phyloP scores from a whole-genome alignment of 106 monocot species.

The Cymbidium sinense region DNA sequence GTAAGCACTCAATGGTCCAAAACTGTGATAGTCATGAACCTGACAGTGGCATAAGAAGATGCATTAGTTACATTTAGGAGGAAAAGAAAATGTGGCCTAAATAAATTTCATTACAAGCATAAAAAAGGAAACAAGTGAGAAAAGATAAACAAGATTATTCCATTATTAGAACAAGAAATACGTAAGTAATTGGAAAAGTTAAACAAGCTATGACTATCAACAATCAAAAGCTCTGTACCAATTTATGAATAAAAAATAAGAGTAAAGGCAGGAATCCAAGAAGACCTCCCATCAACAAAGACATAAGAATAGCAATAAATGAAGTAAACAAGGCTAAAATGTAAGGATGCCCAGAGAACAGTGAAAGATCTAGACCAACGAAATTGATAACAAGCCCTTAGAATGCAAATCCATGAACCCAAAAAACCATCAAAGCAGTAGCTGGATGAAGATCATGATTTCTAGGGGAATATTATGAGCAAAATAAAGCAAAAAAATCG shows the following conservation, averaged over 20 bases:
- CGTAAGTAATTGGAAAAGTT: neutral
- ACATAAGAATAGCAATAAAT: neutral
- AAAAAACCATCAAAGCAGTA: neutral
- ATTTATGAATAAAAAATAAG: neutral
- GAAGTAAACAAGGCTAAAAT: neutral
- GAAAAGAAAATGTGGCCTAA: neutral
- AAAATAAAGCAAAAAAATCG: neutral
- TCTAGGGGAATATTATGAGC: neutral
- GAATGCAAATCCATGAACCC: too few species aligned
- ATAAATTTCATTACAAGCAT: neutral
- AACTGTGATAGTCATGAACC: slow-evolving; percentile 63
- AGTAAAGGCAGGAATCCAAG: too few species aligned
- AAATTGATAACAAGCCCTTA: neutral
- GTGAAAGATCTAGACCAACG: neutral
- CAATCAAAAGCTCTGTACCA: neutral
- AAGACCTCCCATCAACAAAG: neutral
- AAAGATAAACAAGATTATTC: neutral
- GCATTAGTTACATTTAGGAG: neutral
- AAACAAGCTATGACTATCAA: neutral
- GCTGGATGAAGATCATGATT: neutral
- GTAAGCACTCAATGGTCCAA: slow-evolving; percentile 66
- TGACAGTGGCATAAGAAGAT: slow-evolving; percentile 9
- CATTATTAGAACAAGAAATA: neutral
- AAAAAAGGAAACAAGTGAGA: neutral
- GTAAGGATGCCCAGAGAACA: neutral